Conservation (phyloP, 2,329 filamentous ascomycete genomes). For the Dactylellina sp. region DNA sequence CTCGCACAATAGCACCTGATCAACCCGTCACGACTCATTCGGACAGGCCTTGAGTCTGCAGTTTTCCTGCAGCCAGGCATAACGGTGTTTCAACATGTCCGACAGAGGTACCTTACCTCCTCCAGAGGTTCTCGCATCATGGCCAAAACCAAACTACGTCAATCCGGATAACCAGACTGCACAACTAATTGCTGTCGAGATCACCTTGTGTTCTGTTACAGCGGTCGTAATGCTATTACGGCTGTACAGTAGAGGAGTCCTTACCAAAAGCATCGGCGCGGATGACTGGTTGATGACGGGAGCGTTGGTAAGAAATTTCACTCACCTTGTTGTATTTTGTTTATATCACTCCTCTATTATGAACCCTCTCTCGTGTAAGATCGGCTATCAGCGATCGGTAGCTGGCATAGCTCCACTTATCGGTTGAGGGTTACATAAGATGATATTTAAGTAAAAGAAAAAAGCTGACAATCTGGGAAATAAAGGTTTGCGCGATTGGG, state of each 20-base stretch:
- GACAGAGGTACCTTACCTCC: conserved; percentile 61
- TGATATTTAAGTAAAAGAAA: conserved; percentile 1
- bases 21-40: conserved; percentile 15
- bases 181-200: conserved; percentile 63
- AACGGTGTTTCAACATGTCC: conserved; percentile 40
- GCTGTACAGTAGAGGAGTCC: conserved; percentile 63
- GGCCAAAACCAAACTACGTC: conserved; percentile 64
- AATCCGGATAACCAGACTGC: conserved; percentile 64
- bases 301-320: conserved; percentile 62
- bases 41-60: conserved; percentile 39
- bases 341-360: conserved; percentile 58
- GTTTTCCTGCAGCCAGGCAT: conserved; percentile 42
- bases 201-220: conserved; percentile 63
- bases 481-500: conserved; percentile 38
- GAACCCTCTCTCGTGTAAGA: too few species aligned
- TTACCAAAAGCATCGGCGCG: conserved; percentile 62
- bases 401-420: conserved; percentile 62
- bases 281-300: conserved; percentile 66
- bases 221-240: conserved; percentile 63
- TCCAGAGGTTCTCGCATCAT: conserved; percentile 62
- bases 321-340: conserved; percentile 58
- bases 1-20: conserved; percentile 19
- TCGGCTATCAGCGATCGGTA: neutral
- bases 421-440: neutral
- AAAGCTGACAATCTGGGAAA: conserved; percentile 7